A percentile compares a stretch with the other conserved stretches of the same genome.
phyloP scores from a whole-genome alignment of 495 filamentous ascomycete genomes.

The Penicillium dipodomyicola region DNA sequence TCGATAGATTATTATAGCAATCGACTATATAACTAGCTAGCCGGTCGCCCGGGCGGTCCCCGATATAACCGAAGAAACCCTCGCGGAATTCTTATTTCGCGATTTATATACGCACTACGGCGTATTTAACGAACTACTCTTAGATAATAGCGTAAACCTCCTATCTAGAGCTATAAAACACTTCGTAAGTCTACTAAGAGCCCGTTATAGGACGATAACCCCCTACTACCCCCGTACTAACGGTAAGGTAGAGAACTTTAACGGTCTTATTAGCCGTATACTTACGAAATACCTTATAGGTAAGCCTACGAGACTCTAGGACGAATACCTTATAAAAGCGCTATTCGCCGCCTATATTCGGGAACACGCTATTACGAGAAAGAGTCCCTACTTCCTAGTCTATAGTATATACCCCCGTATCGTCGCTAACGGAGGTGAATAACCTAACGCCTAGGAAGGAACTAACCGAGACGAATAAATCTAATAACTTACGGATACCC shows the following conservation, averaged over 20 bases:
- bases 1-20: conserved; percentile 1
- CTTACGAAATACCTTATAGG: conserved; percentile 7
- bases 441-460: no score
- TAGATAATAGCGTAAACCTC: background rate
- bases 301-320: background rate
- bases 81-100: background rate
- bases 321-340: background rate
- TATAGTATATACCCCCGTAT: background rate
- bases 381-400: background rate
- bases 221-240: background rate
- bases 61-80: background rate
- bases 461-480: no score
- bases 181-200: background rate
- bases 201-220: background rate
- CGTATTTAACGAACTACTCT: background rate
- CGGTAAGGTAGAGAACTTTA: conserved; percentile 4
- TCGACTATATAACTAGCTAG: background rate
- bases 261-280: background rate
- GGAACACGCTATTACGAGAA: background rate
- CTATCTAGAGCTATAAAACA: background rate
- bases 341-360: background rate
- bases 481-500: no score
- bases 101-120: background rate
- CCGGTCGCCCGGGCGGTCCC: background rate
- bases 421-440: background rate